Base-by-base conservation (phyloP, 805 yeast species). In the Peterozyma xylosa region DNA sequence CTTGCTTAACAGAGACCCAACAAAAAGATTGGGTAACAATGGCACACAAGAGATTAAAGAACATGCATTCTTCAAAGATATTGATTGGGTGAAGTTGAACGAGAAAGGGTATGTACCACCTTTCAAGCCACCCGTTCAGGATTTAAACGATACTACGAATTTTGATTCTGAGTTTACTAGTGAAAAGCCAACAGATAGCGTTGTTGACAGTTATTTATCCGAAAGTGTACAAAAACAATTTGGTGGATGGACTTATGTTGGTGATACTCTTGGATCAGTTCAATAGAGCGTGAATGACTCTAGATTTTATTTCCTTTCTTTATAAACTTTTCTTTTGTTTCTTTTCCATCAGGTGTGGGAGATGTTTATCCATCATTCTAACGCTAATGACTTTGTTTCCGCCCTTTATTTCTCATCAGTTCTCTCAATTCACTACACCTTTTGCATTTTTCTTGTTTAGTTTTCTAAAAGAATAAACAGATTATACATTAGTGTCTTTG, bases 221-320 rank as follows among this genome's bases (percentile, higher is more conserved):
- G 98, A 89, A 54, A 79, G 90, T 54, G 96, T 93, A n/a, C 99
- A 93, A 64, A 80, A 85, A 59, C 98, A 93, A 66, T 93, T 93
- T 70, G 98, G 96, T 39, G 98, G 99, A 6, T 93, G 99, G 99
- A 91, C 98, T 2, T 91, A 90, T 63, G 86, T 82, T 39, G 95
- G 93, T 2, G 75, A 70, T 47, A 71, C 67, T 45, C 47, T 70
- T 33, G 71, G 71, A 13, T 37, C 44, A 11, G 42, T 30, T 18
- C 27, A 21, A 21, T 21, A 21, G 7, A 21, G 4, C 7, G 7
- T 21, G 27, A 21, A 21, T 4, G 7, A 21, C 7, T 21, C 7
- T 21, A 4, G 7, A 21, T 7, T 21, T 21, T 21, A 5, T 21
- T 21, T 21, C 7, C 7, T 7, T 21, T 21, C 7, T 7, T 21